phyloP scores from a whole-genome alignment of 371 early-diverging fungal species.

The Syncephalastrum racemosum region DNA sequence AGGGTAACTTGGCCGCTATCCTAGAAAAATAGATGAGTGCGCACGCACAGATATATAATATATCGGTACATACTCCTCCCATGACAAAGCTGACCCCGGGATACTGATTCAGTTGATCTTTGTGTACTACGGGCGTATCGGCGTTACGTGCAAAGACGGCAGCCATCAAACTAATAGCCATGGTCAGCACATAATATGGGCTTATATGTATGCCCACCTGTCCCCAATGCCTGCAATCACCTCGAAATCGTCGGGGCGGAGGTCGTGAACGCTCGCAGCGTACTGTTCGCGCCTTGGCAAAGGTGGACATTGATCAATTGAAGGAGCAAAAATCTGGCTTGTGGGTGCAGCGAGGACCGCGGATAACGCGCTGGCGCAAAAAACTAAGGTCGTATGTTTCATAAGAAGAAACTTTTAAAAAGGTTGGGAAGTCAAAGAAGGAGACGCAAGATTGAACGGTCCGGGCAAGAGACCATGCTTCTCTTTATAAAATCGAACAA shows the following conservation, averaged over 20 bases:
- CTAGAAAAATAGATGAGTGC: too few relatives aligned
- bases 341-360: not conserved
- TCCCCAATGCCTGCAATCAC: slow-evolving; percentile 26
- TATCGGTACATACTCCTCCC: slow-evolving; percentile 30
- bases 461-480: too few relatives aligned
- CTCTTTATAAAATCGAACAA: too few relatives aligned
- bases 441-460: too few relatives aligned
- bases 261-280: slow-evolving; percentile 18
- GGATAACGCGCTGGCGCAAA: too few relatives aligned
- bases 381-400: too few relatives aligned
- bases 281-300: not conserved
- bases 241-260: slow-evolving; percentile 20
- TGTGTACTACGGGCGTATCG: slow-evolving; percentile 14
- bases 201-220: slow-evolving; percentile 21
- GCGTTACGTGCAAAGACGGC: slow-evolving; percentile 31
- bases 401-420: too few relatives aligned
- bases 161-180: slow-evolving; percentile 25
- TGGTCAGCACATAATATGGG: not conserved
- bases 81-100: slow-evolving; percentile 29
- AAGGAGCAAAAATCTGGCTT: slow-evolving; percentile 4
- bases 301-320: slow-evolving; percentile 5
- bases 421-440: too few relatives aligned
- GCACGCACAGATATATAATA: not conserved
- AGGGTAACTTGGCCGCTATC: too few relatives aligned
- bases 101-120: slow-evolving; percentile 25